phyloP scores from a whole-genome alignment of 192 early-diverging fungal genomes.

The Rhizophlyctis rosea region DNA sequence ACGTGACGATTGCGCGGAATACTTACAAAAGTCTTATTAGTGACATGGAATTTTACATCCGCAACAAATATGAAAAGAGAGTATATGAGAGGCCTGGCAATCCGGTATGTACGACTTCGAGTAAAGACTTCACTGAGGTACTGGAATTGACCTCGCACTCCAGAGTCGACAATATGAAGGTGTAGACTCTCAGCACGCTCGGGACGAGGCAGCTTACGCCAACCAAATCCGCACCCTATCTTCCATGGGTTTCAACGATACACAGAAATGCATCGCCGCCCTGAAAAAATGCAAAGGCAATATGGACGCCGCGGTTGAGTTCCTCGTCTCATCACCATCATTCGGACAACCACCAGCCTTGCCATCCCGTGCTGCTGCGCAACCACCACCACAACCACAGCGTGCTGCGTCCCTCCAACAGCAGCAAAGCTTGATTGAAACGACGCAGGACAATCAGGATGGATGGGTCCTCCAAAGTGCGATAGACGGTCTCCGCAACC shows the following conservation, averaged over 20 bases:
- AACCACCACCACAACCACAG: background rate
- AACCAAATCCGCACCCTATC: conserved; percentile 34
- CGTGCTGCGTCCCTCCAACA: background rate
- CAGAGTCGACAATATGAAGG: background rate
- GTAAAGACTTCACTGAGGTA: background rate
- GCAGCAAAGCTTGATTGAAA: background rate
- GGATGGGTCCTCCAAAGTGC: conserved; percentile 25
- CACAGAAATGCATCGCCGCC: conserved; percentile 60
- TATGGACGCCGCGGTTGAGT: conserved; percentile 69
- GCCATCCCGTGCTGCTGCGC: background rate
- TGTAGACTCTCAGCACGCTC: conserved; percentile 18
- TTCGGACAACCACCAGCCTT: background rate
- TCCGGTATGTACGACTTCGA: conserved; percentile 7
- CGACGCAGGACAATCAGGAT: conserved; percentile 46
- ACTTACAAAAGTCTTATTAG: conserved; percentile 27
- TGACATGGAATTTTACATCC: conserved; percentile 84
- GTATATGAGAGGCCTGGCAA: conserved; percentile 45
- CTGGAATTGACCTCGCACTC: background rate
- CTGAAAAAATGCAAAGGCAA: conserved; percentile 69
- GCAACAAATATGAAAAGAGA: conserved; percentile 85
- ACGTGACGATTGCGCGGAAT: background rate
- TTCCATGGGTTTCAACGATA: conserved; percentile 85
- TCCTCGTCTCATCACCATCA: conserved; percentile 29
- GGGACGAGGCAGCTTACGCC: conserved; percentile 26
- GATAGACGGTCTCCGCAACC: conserved; percentile 55